Evolutionary conservation across 352 stramenopile species (phyloP).

Genomic region (Phytopythium litorale): DNA sequence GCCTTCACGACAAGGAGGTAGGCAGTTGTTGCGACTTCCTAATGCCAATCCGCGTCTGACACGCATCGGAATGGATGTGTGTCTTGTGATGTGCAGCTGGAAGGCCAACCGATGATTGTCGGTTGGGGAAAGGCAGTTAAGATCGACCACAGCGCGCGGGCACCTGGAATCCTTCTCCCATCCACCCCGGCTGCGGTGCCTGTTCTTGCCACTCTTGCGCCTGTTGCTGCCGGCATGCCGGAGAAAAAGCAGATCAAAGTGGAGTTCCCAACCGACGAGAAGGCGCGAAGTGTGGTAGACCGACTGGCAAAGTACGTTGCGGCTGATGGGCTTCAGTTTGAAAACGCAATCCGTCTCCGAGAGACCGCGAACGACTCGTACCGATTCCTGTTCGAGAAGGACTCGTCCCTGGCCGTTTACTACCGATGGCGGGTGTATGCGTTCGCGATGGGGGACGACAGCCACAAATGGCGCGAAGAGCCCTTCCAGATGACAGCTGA

Average conservation of each 20-base stretch:
- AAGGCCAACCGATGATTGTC: constrained; percentile 72
- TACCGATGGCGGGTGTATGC: constrained; percentile 76
- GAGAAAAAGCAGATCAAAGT: constrained; percentile 29
- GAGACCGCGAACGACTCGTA: constrained; percentile 48
- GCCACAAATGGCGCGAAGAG: constrained; percentile 35
- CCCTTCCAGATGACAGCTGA: constrained; percentile 64
- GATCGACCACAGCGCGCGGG: constrained; percentile 36
- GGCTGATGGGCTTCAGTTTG: constrained; percentile 59
- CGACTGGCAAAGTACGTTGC: constrained; percentile 58
- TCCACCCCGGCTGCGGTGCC: constrained; percentile 9
- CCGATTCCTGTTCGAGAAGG: constrained; percentile 47
- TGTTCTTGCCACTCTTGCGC: constrained; percentile 1
- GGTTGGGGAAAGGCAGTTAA: constrained; percentile 81
- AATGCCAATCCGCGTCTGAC: neutral
- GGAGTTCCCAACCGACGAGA: constrained; percentile 27
- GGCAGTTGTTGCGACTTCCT: constrained; percentile 3
- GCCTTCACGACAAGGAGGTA: constrained; percentile 72
- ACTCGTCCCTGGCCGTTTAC: constrained; percentile 39
- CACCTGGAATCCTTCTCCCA: constrained; percentile 10
- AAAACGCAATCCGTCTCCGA: constrained; percentile 48
- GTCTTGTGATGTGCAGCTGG: constrained; percentile 33
- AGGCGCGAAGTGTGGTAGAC: constrained; percentile 33
- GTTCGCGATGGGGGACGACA: constrained; percentile 63
- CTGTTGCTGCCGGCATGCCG: neutral
- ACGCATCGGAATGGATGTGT: neutral